Percentiles rank a stretch among this genome's conserved stretches.
Conservation (phyloP, 345 rosid species). For the Cardamine occulta region DNA sequence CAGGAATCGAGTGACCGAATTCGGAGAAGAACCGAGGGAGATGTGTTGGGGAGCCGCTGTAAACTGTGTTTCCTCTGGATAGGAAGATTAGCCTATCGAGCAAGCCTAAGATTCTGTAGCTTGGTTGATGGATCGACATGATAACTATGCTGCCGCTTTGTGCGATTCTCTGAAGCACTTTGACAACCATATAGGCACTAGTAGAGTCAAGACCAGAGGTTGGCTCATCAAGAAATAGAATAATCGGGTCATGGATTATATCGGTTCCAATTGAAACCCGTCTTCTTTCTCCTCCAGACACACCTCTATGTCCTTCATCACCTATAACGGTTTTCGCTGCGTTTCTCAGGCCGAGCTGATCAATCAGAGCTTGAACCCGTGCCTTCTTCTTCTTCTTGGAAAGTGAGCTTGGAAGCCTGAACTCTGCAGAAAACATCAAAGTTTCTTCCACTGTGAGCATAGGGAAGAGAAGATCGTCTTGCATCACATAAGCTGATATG, state of each 20-base stretch:
- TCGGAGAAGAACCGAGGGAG: conserved; percentile 66
- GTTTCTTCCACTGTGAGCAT: conserved; percentile 95
- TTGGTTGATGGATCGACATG: conserved; percentile 95
- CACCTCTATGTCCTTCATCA: conserved; percentile 91
- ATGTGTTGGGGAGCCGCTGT: conserved; percentile 60
- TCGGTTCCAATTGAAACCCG: conserved; percentile 82
- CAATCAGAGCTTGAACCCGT: conserved; percentile 84
- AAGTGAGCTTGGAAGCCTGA: conserved; percentile 85
- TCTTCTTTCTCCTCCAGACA: conserved; percentile 92
- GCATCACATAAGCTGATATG: conserved; percentile 95
- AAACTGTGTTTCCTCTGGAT: conserved; percentile 78
- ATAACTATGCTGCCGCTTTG: conserved; percentile 87
- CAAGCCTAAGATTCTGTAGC: conserved; percentile 75
- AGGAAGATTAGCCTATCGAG: conserved; percentile 74
- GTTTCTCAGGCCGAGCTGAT: conserved; percentile 68
- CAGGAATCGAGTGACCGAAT: conserved; percentile 83
- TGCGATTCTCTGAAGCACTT: conserved; percentile 84
- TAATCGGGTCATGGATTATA: conserved; percentile 80
- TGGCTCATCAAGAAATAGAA: conserved; percentile 88
- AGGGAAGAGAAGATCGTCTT: conserved; percentile 89
- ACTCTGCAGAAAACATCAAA: conserved; percentile 88
- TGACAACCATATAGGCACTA: conserved; percentile 92
- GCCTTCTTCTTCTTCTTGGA: conserved; percentile 69
- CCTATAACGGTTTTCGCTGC: conserved; percentile 90
- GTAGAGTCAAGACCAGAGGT: conserved; percentile 96